phyloP scores from a whole-genome alignment of 768 basidiomycete species.

The Mycena alexandri region DNA sequence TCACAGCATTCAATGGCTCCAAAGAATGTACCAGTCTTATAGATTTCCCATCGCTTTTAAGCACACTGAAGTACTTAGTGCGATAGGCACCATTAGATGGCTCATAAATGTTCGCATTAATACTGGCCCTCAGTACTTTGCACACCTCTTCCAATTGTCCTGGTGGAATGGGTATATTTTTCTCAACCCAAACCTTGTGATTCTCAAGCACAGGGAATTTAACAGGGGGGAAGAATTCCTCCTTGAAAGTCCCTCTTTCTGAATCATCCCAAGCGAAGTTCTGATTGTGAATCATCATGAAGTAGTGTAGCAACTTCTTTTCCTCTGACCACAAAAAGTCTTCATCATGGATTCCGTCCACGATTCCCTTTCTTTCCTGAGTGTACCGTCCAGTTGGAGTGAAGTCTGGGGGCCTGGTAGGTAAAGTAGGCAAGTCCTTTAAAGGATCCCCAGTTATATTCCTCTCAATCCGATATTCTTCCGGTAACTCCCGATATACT shows the following conservation, averaged over 20 bases:
- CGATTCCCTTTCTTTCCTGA: constrained; percentile 19
- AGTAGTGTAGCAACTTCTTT: constrained; percentile 37
- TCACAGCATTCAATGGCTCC: not conserved
- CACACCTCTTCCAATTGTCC: constrained; percentile 31
- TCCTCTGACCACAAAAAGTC: constrained; percentile 44
- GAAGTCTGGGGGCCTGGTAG: not conserved
- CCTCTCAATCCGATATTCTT: not conserved
- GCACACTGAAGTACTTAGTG: constrained; percentile 47
- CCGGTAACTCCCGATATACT: not conserved
- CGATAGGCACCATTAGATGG: constrained; percentile 37
- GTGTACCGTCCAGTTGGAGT: not conserved
- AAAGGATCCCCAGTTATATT: constrained; percentile 7
- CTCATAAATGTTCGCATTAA: constrained; percentile 20
- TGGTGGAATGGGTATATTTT: constrained; percentile 31
- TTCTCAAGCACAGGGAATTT: constrained; percentile 37
- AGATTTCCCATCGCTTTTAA: constrained; percentile 34
- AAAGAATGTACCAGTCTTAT: not conserved
- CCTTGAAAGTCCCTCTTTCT: not conserved
- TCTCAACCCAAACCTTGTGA: constrained; percentile 39
- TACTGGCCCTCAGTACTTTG: constrained; percentile 25
- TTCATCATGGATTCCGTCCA: constrained; percentile 35
- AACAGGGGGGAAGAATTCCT: constrained; percentile 4
- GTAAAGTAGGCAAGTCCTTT: not conserved
- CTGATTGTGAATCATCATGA: constrained; percentile 38
- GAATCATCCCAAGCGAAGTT: constrained; percentile 1